phyloP scores from a whole-genome alignment of 2,329 filamentous ascomycete species.

The Penicillium sp. region DNA sequence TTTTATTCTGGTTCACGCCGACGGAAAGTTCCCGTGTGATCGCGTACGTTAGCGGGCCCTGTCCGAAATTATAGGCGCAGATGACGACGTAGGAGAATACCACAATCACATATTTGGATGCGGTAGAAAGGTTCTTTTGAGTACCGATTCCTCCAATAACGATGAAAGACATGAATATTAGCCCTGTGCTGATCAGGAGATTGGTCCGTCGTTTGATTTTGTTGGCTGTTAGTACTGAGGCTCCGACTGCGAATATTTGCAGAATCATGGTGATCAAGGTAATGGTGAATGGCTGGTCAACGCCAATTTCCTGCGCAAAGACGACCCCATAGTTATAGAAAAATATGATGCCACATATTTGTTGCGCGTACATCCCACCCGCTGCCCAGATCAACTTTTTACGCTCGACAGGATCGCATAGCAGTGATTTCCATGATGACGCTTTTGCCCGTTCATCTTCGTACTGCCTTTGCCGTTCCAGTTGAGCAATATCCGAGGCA shows the following conservation, averaged over 20 bases:
- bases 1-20: slow-evolving; percentile 54
- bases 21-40: slow-evolving; percentile 54
- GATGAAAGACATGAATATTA: slow-evolving; percentile 16
- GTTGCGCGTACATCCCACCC: slow-evolving; percentile 52
- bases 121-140: slow-evolving; percentile 1
- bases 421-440: slow-evolving; percentile 45
- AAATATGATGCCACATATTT: slow-evolving; percentile 56
- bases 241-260: slow-evolving; percentile 48
- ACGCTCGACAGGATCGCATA: slow-evolving; percentile 52
- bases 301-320: slow-evolving; percentile 49
- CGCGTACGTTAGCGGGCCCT: slow-evolving; percentile 48
- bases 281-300: slow-evolving; percentile 48
- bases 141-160: slow-evolving; percentile 6
- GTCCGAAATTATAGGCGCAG: slow-evolving; percentile 52
- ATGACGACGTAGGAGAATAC: slow-evolving; percentile 51
- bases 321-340: slow-evolving; percentile 52
- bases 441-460: slow-evolving; percentile 31
- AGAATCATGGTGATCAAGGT: slow-evolving; percentile 49
- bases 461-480: slow-evolving; percentile 21
- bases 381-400: slow-evolving; percentile 52
- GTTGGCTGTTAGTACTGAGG: slow-evolving; percentile 47
- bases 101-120: slow-evolving; percentile 37
- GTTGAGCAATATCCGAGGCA: slow-evolving; percentile 28
- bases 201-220: slow-evolving; percentile 45
- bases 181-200: slow-evolving; percentile 43